These are phyloP conservation scores for Xylariaceae sp. DNA, from an alignment of 2,329 filamentous ascomycete species.

Conservation along the genomic window DNA sequence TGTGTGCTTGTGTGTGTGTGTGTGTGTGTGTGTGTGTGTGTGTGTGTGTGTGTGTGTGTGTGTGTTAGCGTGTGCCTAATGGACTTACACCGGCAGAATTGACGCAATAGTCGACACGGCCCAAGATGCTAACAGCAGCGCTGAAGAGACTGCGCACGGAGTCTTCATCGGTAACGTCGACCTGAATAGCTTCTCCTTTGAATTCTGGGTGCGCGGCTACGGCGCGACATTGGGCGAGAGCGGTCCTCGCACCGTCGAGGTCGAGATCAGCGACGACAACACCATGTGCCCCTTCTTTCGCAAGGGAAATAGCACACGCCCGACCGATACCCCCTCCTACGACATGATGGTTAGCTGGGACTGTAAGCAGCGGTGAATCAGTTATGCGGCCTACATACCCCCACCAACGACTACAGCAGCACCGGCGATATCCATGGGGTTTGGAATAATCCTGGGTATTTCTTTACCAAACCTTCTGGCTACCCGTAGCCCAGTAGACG, in stretches of 20 bases:
- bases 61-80: too few species aligned
- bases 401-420: slow-evolving; percentile 5
- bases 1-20: too few species aligned
- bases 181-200: not conserved
- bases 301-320: not conserved
- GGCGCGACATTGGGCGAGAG: not conserved
- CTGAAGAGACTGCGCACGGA: not conserved
- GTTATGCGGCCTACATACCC: too few species aligned
- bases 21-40: too few species aligned
- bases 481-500: too few species aligned
- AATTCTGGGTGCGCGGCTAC: not conserved
- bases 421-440: slow-evolving; percentile 5
- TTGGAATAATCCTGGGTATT: too few species aligned
- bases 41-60: too few species aligned
- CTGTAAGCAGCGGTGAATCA: too few species aligned
- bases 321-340: not conserved
- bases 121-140: not conserved
- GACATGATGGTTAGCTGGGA: too few species aligned
- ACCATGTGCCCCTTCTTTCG: not conserved
- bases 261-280: not conserved
- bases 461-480: too few species aligned
- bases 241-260: not conserved
- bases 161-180: not conserved
- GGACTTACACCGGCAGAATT: slow-evolving; percentile 18
- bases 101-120: slow-evolving; percentile 9